phyloP scores from a whole-genome alignment of 2,329 filamentous ascomycete genomes.

The Graphium sp. region DNA sequence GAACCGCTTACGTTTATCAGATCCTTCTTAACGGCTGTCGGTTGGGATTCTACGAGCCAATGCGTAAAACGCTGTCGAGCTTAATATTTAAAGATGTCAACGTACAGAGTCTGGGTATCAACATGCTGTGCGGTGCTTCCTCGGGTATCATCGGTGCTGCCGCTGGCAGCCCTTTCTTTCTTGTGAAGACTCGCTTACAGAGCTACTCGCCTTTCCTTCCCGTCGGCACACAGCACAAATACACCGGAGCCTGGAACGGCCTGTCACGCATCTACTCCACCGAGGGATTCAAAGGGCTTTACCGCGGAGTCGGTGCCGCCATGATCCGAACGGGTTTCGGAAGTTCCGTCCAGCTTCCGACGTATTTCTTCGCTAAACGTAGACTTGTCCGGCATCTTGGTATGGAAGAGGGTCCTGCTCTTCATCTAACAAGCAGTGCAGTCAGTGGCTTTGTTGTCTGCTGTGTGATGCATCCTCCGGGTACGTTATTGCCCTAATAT shows the following conservation, averaged over 20 bases:
- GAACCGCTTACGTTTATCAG: conserved; percentile 91
- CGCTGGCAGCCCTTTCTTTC: conserved; percentile 91
- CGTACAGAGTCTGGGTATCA: conserved; percentile 76
- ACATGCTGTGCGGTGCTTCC: conserved; percentile 80
- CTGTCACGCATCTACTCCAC: conserved; percentile 58
- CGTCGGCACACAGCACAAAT: conserved; percentile 91
- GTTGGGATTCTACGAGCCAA: conserved; percentile 91
- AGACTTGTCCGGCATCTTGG: conserved; percentile 65
- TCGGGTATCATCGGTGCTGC: conserved; percentile 85
- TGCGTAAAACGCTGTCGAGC: conserved; percentile 55
- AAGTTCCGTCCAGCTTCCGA: conserved; percentile 88
- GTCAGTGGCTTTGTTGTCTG: conserved; percentile 92
- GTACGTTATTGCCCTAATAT: conserved; percentile 25
- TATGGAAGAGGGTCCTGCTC: conserved; percentile 76
- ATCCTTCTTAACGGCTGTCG: conserved; percentile 92
- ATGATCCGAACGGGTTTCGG: conserved; percentile 96
- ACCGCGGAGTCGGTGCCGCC: conserved; percentile 78
- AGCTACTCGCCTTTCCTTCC: conserved; percentile 85
- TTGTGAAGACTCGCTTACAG: conserved; percentile 91
- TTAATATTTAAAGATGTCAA: conserved; percentile 54
- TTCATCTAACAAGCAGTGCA: conserved; percentile 80
- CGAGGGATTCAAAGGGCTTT: conserved; percentile 70
- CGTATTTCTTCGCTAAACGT: conserved; percentile 95
- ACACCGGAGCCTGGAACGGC: conserved; percentile 73
- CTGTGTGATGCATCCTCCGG: conserved; percentile 93